Evolutionary conservation across 306 rosid species (phyloP).

Genomic region (Cicer judaicum): DNA sequence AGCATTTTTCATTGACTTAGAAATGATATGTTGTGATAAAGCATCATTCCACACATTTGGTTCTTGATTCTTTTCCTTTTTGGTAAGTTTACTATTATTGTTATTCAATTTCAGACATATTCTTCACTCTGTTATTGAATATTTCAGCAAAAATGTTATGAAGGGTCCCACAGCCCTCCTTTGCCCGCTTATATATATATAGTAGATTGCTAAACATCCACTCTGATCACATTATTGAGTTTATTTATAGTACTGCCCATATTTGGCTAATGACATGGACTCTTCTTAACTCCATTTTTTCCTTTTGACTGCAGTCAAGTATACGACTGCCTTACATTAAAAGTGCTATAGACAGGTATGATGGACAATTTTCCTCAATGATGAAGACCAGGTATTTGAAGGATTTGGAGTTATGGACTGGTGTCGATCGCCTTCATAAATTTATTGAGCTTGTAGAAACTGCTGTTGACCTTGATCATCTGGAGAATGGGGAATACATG

Average conservation of each 20-base stretch:
- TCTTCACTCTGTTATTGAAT: constrained; percentile 25
- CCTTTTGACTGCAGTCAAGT: constrained; percentile 74
- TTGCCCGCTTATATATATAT: background rate
- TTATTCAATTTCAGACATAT: constrained; percentile 7
- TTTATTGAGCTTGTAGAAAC: constrained; percentile 84
- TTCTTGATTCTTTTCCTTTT: background rate
- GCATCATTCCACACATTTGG: constrained; percentile 18
- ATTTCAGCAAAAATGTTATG: constrained; percentile 13
- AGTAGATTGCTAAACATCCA: constrained; percentile 27
- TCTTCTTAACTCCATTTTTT: constrained; percentile 40
- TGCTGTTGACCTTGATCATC: constrained; percentile 93
- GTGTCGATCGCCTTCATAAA: constrained; percentile 74
- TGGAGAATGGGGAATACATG: constrained; percentile 93
- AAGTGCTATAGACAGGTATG: constrained; percentile 68
- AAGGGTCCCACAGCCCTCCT: background rate
- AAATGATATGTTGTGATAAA: constrained; percentile 22
- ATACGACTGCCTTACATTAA: constrained; percentile 84
- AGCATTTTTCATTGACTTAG: background rate
- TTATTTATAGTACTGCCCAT: constrained; percentile 21
- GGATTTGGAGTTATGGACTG: constrained; percentile 74
- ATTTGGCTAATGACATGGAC: constrained; percentile 26
- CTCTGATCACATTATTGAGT: background rate
- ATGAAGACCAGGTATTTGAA: constrained; percentile 71
- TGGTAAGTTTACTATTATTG: background rate
- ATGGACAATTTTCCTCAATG: constrained; percentile 76